These are phyloP conservation scores for Helianthus annuus DNA, from an alignment of 129 eudicot genomes.

Conservation along the genomic window DNA sequence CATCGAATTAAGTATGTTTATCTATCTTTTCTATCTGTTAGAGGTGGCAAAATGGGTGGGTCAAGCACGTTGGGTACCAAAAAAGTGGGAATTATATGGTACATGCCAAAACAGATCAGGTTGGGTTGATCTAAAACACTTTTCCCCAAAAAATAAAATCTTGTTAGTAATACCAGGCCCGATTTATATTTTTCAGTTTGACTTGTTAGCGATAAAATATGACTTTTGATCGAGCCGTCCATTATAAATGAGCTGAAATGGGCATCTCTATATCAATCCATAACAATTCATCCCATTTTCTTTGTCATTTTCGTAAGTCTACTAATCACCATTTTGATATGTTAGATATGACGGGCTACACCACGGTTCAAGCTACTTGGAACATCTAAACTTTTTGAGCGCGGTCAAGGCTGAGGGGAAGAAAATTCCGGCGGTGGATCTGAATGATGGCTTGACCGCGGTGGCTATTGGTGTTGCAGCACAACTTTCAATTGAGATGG, in stretches of 20 bases:
- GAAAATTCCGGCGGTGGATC: slow-evolving; percentile 65
- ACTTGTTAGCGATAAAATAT: background rate
- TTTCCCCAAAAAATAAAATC: background rate
- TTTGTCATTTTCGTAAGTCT: no score
- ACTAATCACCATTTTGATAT: slow-evolving; percentile 19
- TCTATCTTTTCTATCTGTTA: background rate
- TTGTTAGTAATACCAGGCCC: background rate
- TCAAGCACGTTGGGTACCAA: background rate
- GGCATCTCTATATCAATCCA: no score
- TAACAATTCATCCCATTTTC: no score
- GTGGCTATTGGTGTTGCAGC: slow-evolving; percentile 99
- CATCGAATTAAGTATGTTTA: slow-evolving; percentile 71
- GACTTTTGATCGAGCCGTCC: background rate
- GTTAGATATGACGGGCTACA: slow-evolving; percentile 90
- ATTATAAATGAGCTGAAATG: no score
- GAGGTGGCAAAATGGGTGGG: background rate
- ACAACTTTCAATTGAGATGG: slow-evolving; percentile 78
- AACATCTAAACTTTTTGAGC: slow-evolving; percentile 72
- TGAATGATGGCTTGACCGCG: slow-evolving; percentile 86
- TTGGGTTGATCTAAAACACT: background rate
- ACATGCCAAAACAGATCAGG: background rate
- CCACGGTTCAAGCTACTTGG: slow-evolving; percentile 98
- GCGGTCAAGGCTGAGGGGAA: slow-evolving; percentile 61
- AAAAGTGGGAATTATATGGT: background rate
- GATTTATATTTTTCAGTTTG: background rate